Percentiles rank a stretch among this genome's conserved stretches.
Conservation (phyloP, 192 early-diverging fungal species). For the Mortierella alpina region DNA sequence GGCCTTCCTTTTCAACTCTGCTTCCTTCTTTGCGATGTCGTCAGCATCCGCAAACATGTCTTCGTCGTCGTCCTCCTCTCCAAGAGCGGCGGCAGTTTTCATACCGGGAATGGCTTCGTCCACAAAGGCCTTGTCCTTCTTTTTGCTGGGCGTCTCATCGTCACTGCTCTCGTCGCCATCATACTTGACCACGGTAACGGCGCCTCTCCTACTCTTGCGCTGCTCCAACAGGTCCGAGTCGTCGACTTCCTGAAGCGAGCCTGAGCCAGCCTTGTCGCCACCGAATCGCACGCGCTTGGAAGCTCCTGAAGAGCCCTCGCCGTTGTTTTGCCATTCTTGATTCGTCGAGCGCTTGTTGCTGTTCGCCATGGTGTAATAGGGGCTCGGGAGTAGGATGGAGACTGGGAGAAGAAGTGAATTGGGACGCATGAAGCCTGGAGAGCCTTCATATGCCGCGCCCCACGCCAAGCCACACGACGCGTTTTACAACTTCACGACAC, state of each 20-base stretch:
- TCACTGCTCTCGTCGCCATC: conserved; percentile 53
- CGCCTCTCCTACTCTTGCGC: conserved; percentile 59
- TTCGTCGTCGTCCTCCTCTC: conserved; percentile 52
- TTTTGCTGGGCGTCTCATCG: conserved; percentile 36
- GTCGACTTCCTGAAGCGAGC: conserved; percentile 42
- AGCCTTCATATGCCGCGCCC: no score
- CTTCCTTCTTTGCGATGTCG: conserved; percentile 13
- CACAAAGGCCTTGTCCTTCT: conserved; percentile 25
- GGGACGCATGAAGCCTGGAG: not conserved
- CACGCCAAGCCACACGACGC: conserved; percentile 4
- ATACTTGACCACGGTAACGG: conserved; percentile 61
- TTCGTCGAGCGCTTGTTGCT: conserved; percentile 37
- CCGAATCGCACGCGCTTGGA: conserved; percentile 47
- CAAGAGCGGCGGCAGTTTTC: conserved; percentile 3
- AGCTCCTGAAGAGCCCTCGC: not conserved
- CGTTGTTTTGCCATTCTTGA: conserved; percentile 10
- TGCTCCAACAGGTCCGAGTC: conserved; percentile 63
- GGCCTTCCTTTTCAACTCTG: conserved; percentile 33
- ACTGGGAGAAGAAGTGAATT: not conserved
- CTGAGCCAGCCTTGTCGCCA: conserved; percentile 4
- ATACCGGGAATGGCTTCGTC: conserved; percentile 42
- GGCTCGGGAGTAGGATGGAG: not conserved
- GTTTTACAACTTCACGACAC: not conserved
- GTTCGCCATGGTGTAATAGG: not conserved
- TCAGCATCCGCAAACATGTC: conserved; percentile 71